Evolutionary conservation across 202 grass and related monocot genomes (phyloP), one percentile per base, ranked within the genome.

Genomic region (Dendrocalamus latiflorus): DNA sequence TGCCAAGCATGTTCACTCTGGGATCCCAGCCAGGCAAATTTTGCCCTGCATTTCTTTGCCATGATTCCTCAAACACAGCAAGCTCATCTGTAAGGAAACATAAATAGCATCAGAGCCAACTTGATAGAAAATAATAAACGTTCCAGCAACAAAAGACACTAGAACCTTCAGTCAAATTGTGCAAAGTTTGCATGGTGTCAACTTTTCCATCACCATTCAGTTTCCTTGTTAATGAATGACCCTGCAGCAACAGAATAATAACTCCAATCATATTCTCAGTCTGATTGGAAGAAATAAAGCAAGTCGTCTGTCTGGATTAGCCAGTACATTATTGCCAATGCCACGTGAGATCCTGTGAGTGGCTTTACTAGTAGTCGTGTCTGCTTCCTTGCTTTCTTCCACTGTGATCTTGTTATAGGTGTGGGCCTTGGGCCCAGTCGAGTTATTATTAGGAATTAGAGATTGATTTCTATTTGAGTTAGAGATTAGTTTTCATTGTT

Each of bases 311-410:
- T 39, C 37, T 83, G 74, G 44, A 61, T 68, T 44, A 73, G 16
- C 18, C 81, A 62, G n/a, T 86, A 98, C 95, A 83, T 95, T 95
- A 38, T 88, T n/a, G n/a, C n/a, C n/a, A n/a, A n/a, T n/a, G n/a
- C n/a, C n/a, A n/a, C n/a, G n/a, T n/a, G n/a, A n/a, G n/a, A n/a
- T n/a, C n/a, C n/a, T n/a, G n/a, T n/a, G n/a, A n/a, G n/a, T n/a
- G n/a, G n/a, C n/a, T n/a, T n/a, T n/a, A n/a, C n/a, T n/a, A n/a
- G n/a, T n/a, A n/a, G n/a, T n/a, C n/a, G n/a, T n/a, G n/a, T n/a
- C n/a, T n/a, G n/a, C n/a, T n/a, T n/a, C n/a, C n/a, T n/a, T n/a
- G n/a, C n/a, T n/a, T n/a, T n/a, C n/a, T n/a, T n/a, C n/a, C n/a
- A n/a, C n/a, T n/a, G n/a, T n/a, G n/a, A n/a, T n/a, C n/a, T n/a